Base-by-base conservation (phyloP, 495 filamentous ascomycete species). In the Arthonia radiata region DNA sequence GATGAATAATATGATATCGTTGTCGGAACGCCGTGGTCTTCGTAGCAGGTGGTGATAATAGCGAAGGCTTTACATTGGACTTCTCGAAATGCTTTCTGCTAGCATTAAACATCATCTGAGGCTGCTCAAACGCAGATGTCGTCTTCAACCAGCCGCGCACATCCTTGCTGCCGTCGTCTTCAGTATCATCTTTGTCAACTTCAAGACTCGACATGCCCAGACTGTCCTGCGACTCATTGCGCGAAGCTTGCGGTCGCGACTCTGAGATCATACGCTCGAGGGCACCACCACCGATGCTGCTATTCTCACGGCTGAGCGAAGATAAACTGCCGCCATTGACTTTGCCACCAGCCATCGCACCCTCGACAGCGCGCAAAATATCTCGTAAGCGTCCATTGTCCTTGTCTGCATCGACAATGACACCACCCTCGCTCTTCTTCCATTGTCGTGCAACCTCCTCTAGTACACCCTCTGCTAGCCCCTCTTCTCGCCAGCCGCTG, bases 401-500 rank as follows among this genome's bases (percentile, higher is more conserved):
- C 7, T 63, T 64, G 10, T 34, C 35, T 19, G 77, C 78, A 28
- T 89, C 78, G 2, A 94, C 77, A 32, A 94, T 83, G 13, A 92
- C 77, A 13, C 73, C 73, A 3, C 77, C 76, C 0, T 63, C 57
- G 31, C 67, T 59, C 32, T 70, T 75, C 49, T 83, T 92, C 89
- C 86, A 97, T 31, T 56, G 61, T 44, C 71, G 71, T 0, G 89
- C 80, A 9, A 80, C 67, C 45, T 94, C 83, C 37, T 94, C 89
- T 12, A 94, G 50, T 4, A 92, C 75, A 39, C 69, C 72, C 42
- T 97, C 86, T 4, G 81, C 86, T 6, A 92, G 52, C 0, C 86
- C 86, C 46, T 83, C 80, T 52, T 94, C 80, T 35, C 86, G 64
- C 86, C 86, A 97, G 67, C 71, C 81, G 19, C 80, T 74, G 24